These are phyloP conservation scores for Colletotrichum chlorophyti DNA, from an alignment of 2,329 filamentous ascomycete genomes.

Conservation along the genomic window DNA sequence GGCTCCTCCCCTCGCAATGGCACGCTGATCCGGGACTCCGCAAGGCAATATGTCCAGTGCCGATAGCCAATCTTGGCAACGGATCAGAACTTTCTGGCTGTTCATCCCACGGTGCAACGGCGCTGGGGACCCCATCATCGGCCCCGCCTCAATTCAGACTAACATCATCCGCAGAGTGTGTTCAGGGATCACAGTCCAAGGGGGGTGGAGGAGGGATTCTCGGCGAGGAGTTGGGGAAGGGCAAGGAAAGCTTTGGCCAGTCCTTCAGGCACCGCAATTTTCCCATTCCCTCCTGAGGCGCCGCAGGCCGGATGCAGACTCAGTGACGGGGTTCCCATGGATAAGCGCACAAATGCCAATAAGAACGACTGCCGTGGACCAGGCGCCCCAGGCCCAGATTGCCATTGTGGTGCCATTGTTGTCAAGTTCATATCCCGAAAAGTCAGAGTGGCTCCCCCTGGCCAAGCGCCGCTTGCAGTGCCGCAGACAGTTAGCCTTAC, in stretches of 20 bases:
- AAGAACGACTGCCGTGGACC: conserved; percentile 21
- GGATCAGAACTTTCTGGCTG: conserved; percentile 18
- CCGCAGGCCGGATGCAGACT: conserved; percentile 15
- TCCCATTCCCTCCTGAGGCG: neutral
- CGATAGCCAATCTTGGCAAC: conserved; percentile 24
- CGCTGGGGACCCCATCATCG: conserved; percentile 16
- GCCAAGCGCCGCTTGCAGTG: conserved; percentile 21
- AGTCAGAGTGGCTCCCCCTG: conserved; percentile 1
- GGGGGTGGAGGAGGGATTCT: neutral
- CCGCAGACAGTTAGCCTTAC: conserved; percentile 27
- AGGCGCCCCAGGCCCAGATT: conserved; percentile 19
- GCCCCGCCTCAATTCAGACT: conserved; percentile 6
- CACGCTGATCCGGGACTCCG: conserved; percentile 22
- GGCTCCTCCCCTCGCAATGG: conserved; percentile 10
- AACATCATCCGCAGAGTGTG: conserved; percentile 3
- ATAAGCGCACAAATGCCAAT: conserved; percentile 20
- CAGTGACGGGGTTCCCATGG: conserved; percentile 3
- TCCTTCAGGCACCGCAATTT: conserved; percentile 21
- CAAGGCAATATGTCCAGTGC: conserved; percentile 26
- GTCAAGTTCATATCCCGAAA: conserved; percentile 22
- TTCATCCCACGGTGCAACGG: conserved; percentile 8
- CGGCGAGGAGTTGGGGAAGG: conserved; percentile 7
- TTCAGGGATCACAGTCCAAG: conserved; percentile 1
- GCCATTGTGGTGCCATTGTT: conserved; percentile 27
- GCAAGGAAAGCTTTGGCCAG: conserved; percentile 27